Base-by-base conservation (phyloP, 2,329 filamentous ascomycete species). In the Hymenoscyphus fructigenus region DNA sequence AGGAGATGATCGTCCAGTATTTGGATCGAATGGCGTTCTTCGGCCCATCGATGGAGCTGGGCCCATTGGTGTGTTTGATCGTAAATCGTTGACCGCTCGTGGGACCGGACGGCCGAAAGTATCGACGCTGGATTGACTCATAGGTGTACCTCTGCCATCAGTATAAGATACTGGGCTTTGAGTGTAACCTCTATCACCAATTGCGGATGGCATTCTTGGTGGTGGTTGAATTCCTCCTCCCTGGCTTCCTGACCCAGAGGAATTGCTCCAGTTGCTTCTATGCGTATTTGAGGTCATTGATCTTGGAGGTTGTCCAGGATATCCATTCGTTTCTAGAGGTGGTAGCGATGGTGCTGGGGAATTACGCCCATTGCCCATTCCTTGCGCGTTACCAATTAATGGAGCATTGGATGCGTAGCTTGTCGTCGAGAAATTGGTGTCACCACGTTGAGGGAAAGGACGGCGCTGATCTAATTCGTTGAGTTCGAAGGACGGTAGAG, bases 401-500 rank as follows among this genome's bases (percentile, higher is more conserved):
- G 90, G 86, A 7, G 85, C 83, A 66, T 88, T 85, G 2, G 89
- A 87, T 14, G 82, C 84, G 72, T 87, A 89, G 73, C 83, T 91
- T n/a, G 80, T 72, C 34, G 77, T 78, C 0, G 89, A 89, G 20
- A 79, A 78, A 67, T 83, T 81, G 0, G 90, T 91, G 61, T 78
- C 75, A 77, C 76, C 76, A 74, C 84, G 77, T 67, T 81, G 73
- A 70, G 78, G 80, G 66, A 78, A 69, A 47, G 81, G 84, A 62
- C 78, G 82, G 76, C 82, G 83, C 69, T 82, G 83, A 70, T 82
- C 83, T 67, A 84, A 78, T 53, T 79, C 79, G 67, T 77, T 83
- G 67, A 85, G 82, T 76, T 85, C 85, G 65, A 74, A 80, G 64
- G 72, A 78, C 26, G 81, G 78, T 9, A 82, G 81, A 32, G 69